A percentile compares a stretch with the other conserved stretches of the same genome.
Evolutionary conservation across 176 grass and related monocot species (phyloP).

Genomic region (Rhynchospora breviuscula): DNA sequence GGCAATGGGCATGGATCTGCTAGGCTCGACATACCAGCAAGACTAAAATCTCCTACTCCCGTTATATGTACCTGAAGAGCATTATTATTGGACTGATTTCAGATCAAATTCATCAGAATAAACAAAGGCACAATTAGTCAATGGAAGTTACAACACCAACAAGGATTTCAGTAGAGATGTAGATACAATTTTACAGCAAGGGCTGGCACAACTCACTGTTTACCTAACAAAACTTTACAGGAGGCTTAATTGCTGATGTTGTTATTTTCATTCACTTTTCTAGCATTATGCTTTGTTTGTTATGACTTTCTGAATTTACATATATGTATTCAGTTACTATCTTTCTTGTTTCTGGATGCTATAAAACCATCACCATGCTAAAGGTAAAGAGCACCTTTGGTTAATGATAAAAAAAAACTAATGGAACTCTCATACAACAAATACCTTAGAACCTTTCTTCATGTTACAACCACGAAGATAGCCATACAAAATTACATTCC

Average conservation of each 20-base stretch:
- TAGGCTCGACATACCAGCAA: conserved; percentile 67
- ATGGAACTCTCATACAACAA: conserved; percentile 14
- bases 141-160: background rate
- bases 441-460: conserved; percentile 90
- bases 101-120: conserved; percentile 7
- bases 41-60: conserved; percentile 84
- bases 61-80: conserved; percentile 81
- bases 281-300: background rate
- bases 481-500: conserved; percentile 92
- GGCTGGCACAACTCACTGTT: background rate
- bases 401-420: conserved; percentile 8
- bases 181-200: background rate
- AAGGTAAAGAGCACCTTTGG: background rate
- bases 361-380: background rate
- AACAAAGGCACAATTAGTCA: background rate
- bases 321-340: background rate
- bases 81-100: background rate
- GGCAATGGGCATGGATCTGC: conserved; percentile 94
- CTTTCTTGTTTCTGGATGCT: background rate
- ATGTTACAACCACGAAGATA: conserved; percentile 97
- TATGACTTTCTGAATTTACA: background rate
- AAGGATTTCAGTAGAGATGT: background rate
- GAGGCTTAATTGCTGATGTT: background rate
- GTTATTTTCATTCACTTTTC: background rate
- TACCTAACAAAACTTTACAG: background rate